phyloP scores from a whole-genome alignment of 108 stramenopile genomes.

The Epipyxis sp. region DNA sequence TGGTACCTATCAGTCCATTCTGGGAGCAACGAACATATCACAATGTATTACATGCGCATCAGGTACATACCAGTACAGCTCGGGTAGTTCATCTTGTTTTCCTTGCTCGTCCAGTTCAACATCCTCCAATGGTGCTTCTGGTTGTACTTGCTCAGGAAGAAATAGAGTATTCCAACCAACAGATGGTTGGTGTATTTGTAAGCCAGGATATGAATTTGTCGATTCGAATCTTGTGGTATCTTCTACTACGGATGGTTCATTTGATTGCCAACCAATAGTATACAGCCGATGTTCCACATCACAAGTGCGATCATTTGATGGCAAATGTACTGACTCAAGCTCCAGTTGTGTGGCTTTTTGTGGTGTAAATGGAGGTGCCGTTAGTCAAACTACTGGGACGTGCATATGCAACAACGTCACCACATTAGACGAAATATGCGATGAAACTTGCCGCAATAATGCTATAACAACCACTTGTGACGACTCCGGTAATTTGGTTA shows the following conservation, averaged over 20 bases:
- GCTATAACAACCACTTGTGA: slow-evolving; percentile 41
- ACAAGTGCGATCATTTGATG: slow-evolving; percentile 42
- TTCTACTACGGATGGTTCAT: slow-evolving; percentile 51
- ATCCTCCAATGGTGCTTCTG: slow-evolving; percentile 33
- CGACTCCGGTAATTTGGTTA: background rate
- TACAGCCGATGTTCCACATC: slow-evolving; percentile 50
- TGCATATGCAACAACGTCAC: slow-evolving; percentile 54
- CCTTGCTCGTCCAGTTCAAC: slow-evolving; percentile 51
- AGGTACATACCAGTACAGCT: slow-evolving; percentile 39
- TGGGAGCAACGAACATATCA: background rate
- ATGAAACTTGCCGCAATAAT: slow-evolving; percentile 42
- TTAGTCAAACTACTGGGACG: slow-evolving; percentile 43
- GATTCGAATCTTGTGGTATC: slow-evolving; percentile 43
- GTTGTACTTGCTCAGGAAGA: slow-evolving; percentile 55
- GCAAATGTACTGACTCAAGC: slow-evolving; percentile 39
- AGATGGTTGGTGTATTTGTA: slow-evolving; percentile 61
- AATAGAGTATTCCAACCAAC: slow-evolving; percentile 59
- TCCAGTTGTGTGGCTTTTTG: slow-evolving; percentile 46
- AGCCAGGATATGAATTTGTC: slow-evolving; percentile 59
- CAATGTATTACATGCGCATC: slow-evolving; percentile 38
- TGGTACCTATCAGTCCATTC: slow-evolving; percentile 42
- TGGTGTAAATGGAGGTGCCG: slow-evolving; percentile 39
- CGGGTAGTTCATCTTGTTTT: slow-evolving; percentile 35
- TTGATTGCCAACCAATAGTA: slow-evolving; percentile 64
- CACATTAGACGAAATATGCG: slow-evolving; percentile 50